Percentiles rank a stretch among this genome's conserved stretches.
Conservation (phyloP, 2,329 filamentous ascomycete species). For the Stagonosporopsis chrysanthemi region DNA sequence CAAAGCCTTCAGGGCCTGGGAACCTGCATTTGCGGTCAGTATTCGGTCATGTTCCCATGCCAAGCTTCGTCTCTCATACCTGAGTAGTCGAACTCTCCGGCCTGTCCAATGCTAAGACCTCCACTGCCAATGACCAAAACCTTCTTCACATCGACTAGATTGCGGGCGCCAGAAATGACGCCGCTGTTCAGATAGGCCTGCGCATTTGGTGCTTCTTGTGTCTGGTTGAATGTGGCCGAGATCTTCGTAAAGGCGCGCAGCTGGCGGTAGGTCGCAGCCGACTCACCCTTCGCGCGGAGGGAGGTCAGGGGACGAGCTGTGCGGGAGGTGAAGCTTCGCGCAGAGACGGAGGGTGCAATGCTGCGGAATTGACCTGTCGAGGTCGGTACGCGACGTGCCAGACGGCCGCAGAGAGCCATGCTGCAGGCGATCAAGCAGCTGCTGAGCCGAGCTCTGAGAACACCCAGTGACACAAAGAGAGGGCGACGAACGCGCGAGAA, state of each 20-base stretch:
- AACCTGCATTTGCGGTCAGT: conserved; percentile 64
- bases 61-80: conserved; percentile 61
- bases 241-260: conserved; percentile 50
- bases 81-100: conserved; percentile 98
- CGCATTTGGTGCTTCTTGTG: conserved; percentile 77
- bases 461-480: conserved; percentile 20
- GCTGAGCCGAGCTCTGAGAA: conserved; percentile 42
- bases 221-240: conserved; percentile 48
- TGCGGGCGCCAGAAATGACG: conserved; percentile 76
- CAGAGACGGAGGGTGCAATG: conserved; percentile 37
- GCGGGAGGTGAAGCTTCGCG: conserved; percentile 44
- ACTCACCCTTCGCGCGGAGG: conserved; percentile 41
- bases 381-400: conserved; percentile 51
- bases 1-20: conserved; percentile 94
- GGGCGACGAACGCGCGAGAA: conserved; percentile 29
- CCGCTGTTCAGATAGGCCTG: conserved; percentile 91
- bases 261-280: conserved; percentile 43
- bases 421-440: conserved; percentile 41
- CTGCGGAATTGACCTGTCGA: conserved; percentile 45
- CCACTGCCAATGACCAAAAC: conserved; percentile 95
- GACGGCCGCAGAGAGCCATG: conserved; percentile 53
- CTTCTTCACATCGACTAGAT: conserved; percentile 92
- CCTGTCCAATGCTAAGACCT: conserved; percentile 95
- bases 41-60: conserved; percentile 2
- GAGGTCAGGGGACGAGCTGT: conserved; percentile 43